Base-by-base conservation (phyloP, 495 filamentous ascomycete species). In the Penicillium atrosanguineum region DNA sequence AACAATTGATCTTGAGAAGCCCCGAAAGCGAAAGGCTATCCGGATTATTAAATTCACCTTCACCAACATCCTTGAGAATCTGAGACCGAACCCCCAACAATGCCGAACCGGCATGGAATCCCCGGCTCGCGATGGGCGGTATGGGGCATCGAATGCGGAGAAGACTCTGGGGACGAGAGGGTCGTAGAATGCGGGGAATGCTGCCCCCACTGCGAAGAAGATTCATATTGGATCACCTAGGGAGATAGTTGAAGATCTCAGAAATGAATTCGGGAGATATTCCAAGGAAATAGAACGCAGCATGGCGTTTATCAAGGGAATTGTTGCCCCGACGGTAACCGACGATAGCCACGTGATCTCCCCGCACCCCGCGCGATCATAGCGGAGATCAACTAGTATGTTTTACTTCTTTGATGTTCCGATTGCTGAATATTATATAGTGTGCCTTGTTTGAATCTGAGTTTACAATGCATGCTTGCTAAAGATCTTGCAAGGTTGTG, bases 21-120 rank as follows among this genome's bases (percentile, higher is more conserved):
- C 31, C 1, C 9, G 3, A 4, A 12, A 34, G 8, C 9, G 3
- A 4, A 12, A 34, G 8, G 12, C 21, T 43, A 26, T 21, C 21
- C 0, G 19, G 28, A 6, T 2, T n/a, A 6, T 9, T 12, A 12
- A 43, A 62, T 74, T 61, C 65, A 92, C 92, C 95, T 80, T 99
- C 95, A 19, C 95, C 95, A 63, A 97, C 96, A 73, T 99, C 95
- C 58, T 94, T 93, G 36, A 99, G 75, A 37, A 95, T 69, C 63
- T 96, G 95, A 16, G 95, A 92, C 69, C 89, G 91, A 20, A 95
- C 80, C 2, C 79, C 82, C 54, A 77, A 78, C 19, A 83, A 65
- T 52, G 71, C 71, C 44, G 78, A 62, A 25, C 84, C 78, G 15
- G 76, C 73, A 59, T 90, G 86, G 62, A 97, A 91, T 18, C 44